Conservation (phyloP, 192 early-diverging fungal species). For the Linnemannia exigua region DNA sequence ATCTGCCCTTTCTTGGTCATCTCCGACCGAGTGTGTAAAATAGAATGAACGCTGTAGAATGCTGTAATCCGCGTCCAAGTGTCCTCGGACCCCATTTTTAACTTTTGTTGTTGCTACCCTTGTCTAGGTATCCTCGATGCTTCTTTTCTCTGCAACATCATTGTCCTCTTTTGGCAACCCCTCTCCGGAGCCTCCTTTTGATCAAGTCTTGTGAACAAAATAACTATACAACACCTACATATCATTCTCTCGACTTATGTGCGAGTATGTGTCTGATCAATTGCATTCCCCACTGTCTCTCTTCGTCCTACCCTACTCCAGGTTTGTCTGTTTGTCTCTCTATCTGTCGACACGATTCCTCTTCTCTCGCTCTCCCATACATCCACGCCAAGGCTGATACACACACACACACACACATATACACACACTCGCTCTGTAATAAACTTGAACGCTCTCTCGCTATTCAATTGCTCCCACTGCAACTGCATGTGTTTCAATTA, state of each 20-base stretch:
- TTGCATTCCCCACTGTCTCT: slow-evolving; percentile 1
- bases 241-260: background rate
- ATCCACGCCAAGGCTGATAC: no score
- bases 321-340: background rate
- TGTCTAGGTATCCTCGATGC: background rate
- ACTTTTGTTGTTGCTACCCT: background rate
- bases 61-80: background rate
- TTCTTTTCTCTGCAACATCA: background rate
- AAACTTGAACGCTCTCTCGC: no score
- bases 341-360: background rate
- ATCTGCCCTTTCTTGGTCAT: background rate
- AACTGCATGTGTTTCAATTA: background rate
- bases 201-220: background rate
- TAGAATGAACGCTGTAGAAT: background rate
- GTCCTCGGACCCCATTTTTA: background rate
- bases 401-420: background rate
- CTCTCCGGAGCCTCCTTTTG: background rate
- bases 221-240: background rate
- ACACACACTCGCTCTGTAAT: background rate
- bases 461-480: background rate
- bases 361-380: background rate
- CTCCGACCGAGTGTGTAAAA: background rate
- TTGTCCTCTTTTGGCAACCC: slow-evolving; percentile 2
- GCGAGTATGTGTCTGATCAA: background rate
- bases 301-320: background rate